Conservation (phyloP, 352 stramenopile species). For the Globisporangium abappressorium region DNA sequence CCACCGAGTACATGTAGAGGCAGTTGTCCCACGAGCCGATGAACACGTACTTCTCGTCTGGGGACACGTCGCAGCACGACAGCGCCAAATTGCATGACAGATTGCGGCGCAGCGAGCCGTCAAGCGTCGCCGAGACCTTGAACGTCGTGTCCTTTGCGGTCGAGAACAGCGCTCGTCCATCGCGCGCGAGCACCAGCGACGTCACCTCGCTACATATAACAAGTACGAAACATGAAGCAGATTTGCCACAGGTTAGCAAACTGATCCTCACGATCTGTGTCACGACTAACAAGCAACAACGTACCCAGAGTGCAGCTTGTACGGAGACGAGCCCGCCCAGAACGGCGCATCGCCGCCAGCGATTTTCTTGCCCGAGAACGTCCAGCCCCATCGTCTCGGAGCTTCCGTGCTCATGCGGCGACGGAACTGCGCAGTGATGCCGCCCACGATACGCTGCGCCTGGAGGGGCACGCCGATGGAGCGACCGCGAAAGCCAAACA, state of each 20-base stretch:
- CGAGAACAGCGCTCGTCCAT: slow-evolving; percentile 65
- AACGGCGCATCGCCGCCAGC: slow-evolving; percentile 34
- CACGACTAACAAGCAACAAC: background rate
- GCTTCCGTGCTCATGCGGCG: slow-evolving; percentile 72
- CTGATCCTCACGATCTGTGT: background rate
- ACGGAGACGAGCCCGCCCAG: slow-evolving; percentile 62
- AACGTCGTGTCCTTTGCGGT: slow-evolving; percentile 75
- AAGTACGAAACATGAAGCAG: background rate
- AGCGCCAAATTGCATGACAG: slow-evolving; percentile 74
- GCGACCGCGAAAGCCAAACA: slow-evolving; percentile 71
- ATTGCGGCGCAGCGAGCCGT: slow-evolving; percentile 61
- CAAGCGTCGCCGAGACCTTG: slow-evolving; percentile 67
- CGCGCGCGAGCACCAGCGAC: slow-evolving; percentile 57
- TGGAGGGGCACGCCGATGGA: slow-evolving; percentile 69
- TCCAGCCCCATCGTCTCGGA: slow-evolving; percentile 68
- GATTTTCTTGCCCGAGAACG: slow-evolving; percentile 42
- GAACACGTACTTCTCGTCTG: slow-evolving; percentile 82
- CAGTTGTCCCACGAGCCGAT: slow-evolving; percentile 81
- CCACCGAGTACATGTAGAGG: slow-evolving; percentile 88
- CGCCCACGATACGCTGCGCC: slow-evolving; percentile 69
- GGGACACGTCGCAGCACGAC: slow-evolving; percentile 76
- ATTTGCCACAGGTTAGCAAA: background rate
- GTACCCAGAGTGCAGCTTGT: slow-evolving; percentile 71
- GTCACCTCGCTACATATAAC: slow-evolving; percentile 55
- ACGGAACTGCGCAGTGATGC: slow-evolving; percentile 71